Evolutionary conservation across 2,329 filamentous ascomycete species (phyloP), one percentile per base, ranked within the genome.

Genomic region (Aplosporella prunicola): DNA sequence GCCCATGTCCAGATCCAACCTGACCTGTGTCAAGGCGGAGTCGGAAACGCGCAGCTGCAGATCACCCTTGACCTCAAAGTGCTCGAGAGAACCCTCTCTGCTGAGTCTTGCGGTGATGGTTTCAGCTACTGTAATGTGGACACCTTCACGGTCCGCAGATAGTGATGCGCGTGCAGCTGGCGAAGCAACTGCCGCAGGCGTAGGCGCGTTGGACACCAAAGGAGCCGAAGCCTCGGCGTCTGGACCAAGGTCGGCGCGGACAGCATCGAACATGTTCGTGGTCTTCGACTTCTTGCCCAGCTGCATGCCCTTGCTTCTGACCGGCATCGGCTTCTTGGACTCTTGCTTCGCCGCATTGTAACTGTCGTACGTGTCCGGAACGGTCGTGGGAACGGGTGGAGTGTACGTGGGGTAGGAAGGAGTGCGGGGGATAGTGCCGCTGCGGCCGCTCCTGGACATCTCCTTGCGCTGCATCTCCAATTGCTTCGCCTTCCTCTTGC

Each of bases 281-380:
- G 85, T 88, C 70, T 96, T 96, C 43, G 85, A 93, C 68, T 98
- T 98, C 71, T 96, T 96, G 63, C 91, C 91, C 40, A 98, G 71
- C 63, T 96, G 89, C 93, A 98, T 98, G 49, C 91, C 91, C 70
- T 98, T 98, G 52, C 86, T 87, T 65, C 93, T 86, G 42, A 80
- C 75, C 34, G 83, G 76, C 53, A 76, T 57, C 34, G 72, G 66
- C 54, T 69, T 76, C 65, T 78, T 77, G 56, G 77, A 82, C 67
- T 94, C 94, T 68, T 94, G 95, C 77, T 95, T 96, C 63, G 94
- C 91, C 2, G 88, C 87, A 62, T 94, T 88, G 60, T 98, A 98
- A 22, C 78, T 82, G 62, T 96, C 88, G 65, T 93, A 94, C 5
- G 82, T 84, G 54, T 91, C 85, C 37, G 80, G 72, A 46, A 82